Conservation (phyloP, 2,329 filamentous ascomycete genomes). For the Xylariaceae sp. region DNA sequence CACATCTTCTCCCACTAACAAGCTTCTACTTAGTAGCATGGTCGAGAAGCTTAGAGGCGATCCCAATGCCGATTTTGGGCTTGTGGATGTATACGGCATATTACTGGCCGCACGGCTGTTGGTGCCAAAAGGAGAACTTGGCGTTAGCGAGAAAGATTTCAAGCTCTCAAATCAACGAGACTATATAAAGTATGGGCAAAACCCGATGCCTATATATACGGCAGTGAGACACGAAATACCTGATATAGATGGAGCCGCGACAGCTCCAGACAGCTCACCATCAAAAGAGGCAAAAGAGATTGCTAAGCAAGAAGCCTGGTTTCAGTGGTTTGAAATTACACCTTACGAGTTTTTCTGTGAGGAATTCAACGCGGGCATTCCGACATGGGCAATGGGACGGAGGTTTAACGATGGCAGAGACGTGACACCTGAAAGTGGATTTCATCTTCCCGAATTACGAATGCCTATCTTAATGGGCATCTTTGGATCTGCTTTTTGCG, state of each 20-base stretch:
- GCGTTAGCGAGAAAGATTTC: conserved; percentile 77
- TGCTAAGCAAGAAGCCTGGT: conserved; percentile 78
- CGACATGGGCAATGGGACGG: conserved; percentile 90
- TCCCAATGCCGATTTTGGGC: conserved; percentile 78
- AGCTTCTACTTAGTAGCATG: conserved; percentile 83
- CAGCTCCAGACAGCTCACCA: conserved; percentile 41
- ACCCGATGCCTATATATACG: conserved; percentile 93
- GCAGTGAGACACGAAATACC: conserved; percentile 96
- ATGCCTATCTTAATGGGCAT: conserved; percentile 87
- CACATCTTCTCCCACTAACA: conserved; percentile 90
- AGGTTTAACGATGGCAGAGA: conserved; percentile 77
- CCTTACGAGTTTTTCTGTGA: conserved; percentile 97
- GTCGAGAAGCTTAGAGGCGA: conserved; percentile 92
- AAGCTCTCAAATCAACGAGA: conserved; percentile 88
- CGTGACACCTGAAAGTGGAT: conserved; percentile 66
- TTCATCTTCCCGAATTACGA: conserved; percentile 80
- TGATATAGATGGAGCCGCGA: conserved; percentile 54
- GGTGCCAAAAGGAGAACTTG: conserved; percentile 83
- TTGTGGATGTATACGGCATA: conserved; percentile 92
- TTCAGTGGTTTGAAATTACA: conserved; percentile 97
- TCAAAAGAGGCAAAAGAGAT: conserved; percentile 58
- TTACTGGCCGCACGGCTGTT: conserved; percentile 83
- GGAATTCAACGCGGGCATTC: conserved; percentile 88
- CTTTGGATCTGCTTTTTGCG: conserved; percentile 97
- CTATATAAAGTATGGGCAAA: conserved; percentile 76